Evolutionary conservation across 768 basidiomycete species (phyloP).

Genomic region (Candolleomyces eurysporus): DNA sequence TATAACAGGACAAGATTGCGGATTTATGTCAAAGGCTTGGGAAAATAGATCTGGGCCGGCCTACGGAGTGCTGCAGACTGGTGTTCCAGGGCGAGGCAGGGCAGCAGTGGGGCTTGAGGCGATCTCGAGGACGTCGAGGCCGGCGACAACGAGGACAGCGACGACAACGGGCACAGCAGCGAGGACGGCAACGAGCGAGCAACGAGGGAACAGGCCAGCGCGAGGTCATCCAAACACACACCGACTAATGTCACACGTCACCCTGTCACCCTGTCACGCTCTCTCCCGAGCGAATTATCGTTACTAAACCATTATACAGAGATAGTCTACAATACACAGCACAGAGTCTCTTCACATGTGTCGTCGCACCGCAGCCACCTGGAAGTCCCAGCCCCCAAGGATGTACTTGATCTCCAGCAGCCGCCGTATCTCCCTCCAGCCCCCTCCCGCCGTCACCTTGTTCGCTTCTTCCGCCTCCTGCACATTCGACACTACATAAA

Average conservation of each 20-base stretch:
- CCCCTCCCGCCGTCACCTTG: constrained; percentile 30
- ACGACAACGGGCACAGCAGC: constrained; percentile 16
- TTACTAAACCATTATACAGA: neutral
- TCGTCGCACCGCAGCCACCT: constrained; percentile 79
- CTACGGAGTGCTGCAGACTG: neutral
- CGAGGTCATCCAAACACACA: constrained; percentile 16
- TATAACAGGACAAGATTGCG: constrained; percentile 15
- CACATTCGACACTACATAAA: constrained; percentile 68
- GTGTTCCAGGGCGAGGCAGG: neutral
- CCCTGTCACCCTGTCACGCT: neutral
- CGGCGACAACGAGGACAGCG: constrained; percentile 18
- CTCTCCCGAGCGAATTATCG: neutral
- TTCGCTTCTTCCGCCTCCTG: constrained; percentile 48
- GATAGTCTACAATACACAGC: too few species aligned
- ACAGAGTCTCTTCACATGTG: constrained; percentile 26
- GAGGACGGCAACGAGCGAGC: constrained; percentile 25
- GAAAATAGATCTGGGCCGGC: constrained; percentile 13
- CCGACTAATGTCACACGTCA: constrained; percentile 1
- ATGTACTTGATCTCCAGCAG: constrained; percentile 81
- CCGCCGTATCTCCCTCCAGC: constrained; percentile 86
- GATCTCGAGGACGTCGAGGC: constrained; percentile 3
- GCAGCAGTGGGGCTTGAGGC: neutral
- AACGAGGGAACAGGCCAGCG: neutral
- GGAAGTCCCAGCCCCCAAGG: constrained; percentile 83
- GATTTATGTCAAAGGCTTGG: constrained; percentile 12